phyloP scores from a whole-genome alignment of 139 green algal genomes.

The Marvania coccoides region DNA sequence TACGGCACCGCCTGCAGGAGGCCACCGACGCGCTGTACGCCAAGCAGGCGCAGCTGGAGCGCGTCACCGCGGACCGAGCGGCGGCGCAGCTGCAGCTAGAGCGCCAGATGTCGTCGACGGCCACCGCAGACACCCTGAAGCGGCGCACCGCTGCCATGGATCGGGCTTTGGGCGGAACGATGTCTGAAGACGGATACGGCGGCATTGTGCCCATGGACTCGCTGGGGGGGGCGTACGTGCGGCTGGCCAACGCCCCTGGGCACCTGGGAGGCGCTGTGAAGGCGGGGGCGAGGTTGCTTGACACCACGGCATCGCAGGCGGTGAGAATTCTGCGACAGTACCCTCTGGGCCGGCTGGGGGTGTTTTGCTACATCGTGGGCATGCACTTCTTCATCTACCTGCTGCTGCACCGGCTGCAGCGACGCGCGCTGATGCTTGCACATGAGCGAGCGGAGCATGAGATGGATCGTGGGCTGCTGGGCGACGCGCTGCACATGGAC shows the following conservation, averaged over 20 bases:
- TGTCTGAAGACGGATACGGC: slow-evolving; percentile 16
- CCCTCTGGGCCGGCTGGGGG: slow-evolving; percentile 53
- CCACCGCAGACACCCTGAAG: slow-evolving; percentile 4
- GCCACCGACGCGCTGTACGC: slow-evolving; percentile 60
- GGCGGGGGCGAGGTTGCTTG: slow-evolving; percentile 29
- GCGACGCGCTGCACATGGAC: no score
- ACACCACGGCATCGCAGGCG: slow-evolving; percentile 20
- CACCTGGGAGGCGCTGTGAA: slow-evolving; percentile 37
- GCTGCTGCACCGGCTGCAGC: slow-evolving; percentile 45
- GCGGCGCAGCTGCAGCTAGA: slow-evolving; percentile 61
- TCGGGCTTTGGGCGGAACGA: not conserved
- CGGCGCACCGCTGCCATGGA: slow-evolving; percentile 4
- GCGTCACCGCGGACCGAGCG: slow-evolving; percentile 47
- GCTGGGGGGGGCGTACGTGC: slow-evolving; percentile 55
- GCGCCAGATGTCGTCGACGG: slow-evolving; percentile 40
- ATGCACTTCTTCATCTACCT: slow-evolving; percentile 72
- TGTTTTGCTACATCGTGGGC: slow-evolving; percentile 55
- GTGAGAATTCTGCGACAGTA: slow-evolving; percentile 62
- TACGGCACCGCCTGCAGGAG: slow-evolving; percentile 44
- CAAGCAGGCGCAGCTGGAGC: slow-evolving; percentile 70
- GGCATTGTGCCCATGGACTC: slow-evolving; percentile 69
- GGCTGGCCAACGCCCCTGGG: slow-evolving; percentile 32
- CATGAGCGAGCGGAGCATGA: no score
- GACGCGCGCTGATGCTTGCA: no score
- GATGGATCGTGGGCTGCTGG: no score